Base-by-base conservation (phyloP, 768 basidiomycete genomes). In the Pulveroboletus sp. region DNA sequence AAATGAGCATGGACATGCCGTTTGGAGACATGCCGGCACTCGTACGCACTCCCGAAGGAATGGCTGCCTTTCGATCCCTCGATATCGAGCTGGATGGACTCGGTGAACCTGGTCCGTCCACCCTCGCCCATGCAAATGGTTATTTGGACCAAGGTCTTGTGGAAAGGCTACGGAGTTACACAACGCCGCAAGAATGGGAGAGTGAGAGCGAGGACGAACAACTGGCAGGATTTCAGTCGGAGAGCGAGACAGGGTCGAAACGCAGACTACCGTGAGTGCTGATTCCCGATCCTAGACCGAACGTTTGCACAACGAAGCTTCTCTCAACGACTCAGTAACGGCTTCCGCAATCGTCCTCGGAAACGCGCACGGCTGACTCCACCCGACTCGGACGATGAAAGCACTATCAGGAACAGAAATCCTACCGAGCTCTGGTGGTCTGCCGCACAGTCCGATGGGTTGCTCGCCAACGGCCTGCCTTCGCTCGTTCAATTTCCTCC, bases 21-120 rank as follows among this genome's bases (percentile, higher is more conserved):
- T 90, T 92, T 55, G 69, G 73, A 5, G 89, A 93, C 31, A 76
- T 76, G 38, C 78, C 79, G 5, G 87, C 87, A 1, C 77, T 92
- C 13, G 62, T 78, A 12, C 83, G 91, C 16, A 86, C 88, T 0
- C 72, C 81, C 0, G 76, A 81, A 50, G 82, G 83, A n/a, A 94
- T 94, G 91, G 63, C 73, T 3, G 56, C 71, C 45, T 91, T 92
- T 57, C 65, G 65, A 23, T 72, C 80, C 42, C 71, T 92, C 7
- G 86, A 89, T 51, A 61, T 51, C 10, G 78, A 78, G 16, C 60
- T 85, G 12, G 73, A 76, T 56, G 57, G 59, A 38, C 51, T 65
- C n/a, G 63, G 63, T 42, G 63, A 69, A 56, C 68, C 66, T 16
- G 68, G 64, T 23, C 66, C 65, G 41, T 69, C 68, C 6, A 65